Evolutionary conservation across 768 basidiomycete species (phyloP).

Genomic region (Exidia glandulosa): DNA sequence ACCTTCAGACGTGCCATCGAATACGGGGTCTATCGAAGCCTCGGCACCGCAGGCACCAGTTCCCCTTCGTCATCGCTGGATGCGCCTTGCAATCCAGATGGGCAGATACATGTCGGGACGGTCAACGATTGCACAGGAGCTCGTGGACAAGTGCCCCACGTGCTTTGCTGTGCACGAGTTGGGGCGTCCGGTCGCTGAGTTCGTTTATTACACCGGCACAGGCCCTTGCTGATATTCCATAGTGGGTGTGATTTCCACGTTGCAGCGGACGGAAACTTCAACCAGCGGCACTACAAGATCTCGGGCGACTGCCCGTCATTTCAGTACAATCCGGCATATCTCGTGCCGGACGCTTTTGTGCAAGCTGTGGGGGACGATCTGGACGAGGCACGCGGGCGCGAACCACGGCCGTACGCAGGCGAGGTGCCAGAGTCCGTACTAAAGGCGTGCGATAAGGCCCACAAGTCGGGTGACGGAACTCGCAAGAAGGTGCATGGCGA

Average conservation of each 20-base stretch:
- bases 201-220: background rate
- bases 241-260: constrained; percentile 29
- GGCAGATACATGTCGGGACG: background rate
- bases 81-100: background rate
- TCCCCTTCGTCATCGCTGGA: too few species aligned
- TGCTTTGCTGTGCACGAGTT: background rate
- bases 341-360: too few species aligned
- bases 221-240: background rate
- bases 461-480: background rate
- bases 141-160: background rate
- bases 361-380: too few species aligned
- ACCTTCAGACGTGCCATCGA: too few species aligned
- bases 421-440: background rate
- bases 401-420: too few species aligned
- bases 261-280: constrained; percentile 28
- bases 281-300: constrained; percentile 21
- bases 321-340: too few species aligned
- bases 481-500: background rate
- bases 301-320: constrained; percentile 24
- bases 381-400: too few species aligned
- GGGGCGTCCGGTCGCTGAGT: background rate
- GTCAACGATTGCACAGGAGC: background rate
- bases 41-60: too few species aligned
- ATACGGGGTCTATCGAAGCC: too few species aligned
- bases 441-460: background rate